Base-by-base conservation (phyloP, 768 basidiomycete genomes). In the Melanogaster broomeanus region DNA sequence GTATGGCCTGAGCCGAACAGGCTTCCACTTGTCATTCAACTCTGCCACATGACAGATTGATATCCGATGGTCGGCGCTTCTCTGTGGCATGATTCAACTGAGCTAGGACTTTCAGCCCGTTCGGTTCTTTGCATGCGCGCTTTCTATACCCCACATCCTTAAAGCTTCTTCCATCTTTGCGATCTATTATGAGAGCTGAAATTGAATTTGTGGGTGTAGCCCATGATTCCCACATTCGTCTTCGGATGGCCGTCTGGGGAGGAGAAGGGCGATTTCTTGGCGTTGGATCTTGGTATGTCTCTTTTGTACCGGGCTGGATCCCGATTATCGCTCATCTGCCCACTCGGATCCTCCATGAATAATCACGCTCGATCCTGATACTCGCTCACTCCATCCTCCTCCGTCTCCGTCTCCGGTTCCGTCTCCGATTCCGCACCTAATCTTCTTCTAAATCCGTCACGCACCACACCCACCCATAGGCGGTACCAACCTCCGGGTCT, bases 401-500 rank as follows among this genome's bases (percentile, higher is more conserved):
- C 12, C 12, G 1, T 31, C 25, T 31, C 31, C n/a, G n/a, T n/a
- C n/a, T n/a, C n/a, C n/a, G n/a, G n/a, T n/a, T n/a, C n/a, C n/a
- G n/a, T n/a, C n/a, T n/a, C n/a, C n/a, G n/a, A n/a, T n/a, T n/a
- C n/a, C n/a, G n/a, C n/a, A n/a, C n/a, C n/a, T n/a, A n/a, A n/a
- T n/a, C n/a, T n/a, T n/a, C n/a, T n/a, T n/a, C n/a, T n/a, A n/a
- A n/a, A n/a, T n/a, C n/a, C n/a, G n/a, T n/a, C n/a, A 10, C 30
- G 37, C 40, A 3, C 22, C 19, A 18, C 42, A 33, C 30, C 42
- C 15, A 15, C 34, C 6, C n/a, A 6, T 52, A 91, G 90, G 91
- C 45, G 95, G 95, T 30, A 98, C 96, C 21, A 98, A 99, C 65
- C 81, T 99, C n/a, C 93, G 97, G 39, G 97, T 98, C 39, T 99